Conservation (phyloP, 768 basidiomycete species). For the Hericium coralloides region DNA sequence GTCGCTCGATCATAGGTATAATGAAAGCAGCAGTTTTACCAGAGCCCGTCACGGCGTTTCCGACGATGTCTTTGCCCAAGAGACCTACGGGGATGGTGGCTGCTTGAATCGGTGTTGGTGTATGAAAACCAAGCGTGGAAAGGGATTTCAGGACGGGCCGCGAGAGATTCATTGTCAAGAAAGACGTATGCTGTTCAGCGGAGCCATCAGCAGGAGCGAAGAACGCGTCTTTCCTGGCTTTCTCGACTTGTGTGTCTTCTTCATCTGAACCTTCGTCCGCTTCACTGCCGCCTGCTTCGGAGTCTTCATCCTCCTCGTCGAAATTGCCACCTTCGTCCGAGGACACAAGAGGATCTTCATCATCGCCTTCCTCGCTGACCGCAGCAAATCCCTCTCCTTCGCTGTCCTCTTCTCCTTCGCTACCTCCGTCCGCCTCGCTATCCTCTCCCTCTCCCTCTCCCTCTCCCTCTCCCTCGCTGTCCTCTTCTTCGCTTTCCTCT, state of each 20-base stretch:
- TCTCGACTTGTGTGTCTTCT: conserved; percentile 46
- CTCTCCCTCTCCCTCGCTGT: conserved; percentile 21
- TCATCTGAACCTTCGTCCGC: conserved; percentile 23
- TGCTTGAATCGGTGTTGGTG: conserved; percentile 93
- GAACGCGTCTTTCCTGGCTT: conserved; percentile 76
- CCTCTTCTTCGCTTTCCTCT: conserved; percentile 24
- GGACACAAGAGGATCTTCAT: conserved; percentile 11
- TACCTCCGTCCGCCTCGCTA: conserved; percentile 24
- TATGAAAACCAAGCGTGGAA: conserved; percentile 68
- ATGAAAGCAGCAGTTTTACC: conserved; percentile 98
- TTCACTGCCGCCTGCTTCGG: conserved; percentile 27
- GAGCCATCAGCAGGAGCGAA: conserved; percentile 53
- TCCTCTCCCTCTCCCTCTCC: conserved; percentile 31
- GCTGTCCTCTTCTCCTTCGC: conserved; percentile 26
- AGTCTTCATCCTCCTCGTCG: conserved; percentile 16
- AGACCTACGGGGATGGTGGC: conserved; percentile 91
- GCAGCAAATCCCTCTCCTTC: conserved; percentile 28
- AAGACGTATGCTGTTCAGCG: conserved; percentile 60
- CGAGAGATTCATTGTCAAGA: conserved; percentile 90
- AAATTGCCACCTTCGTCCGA: conserved; percentile 12
- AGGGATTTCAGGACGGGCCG: conserved; percentile 89
- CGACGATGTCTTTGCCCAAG: conserved; percentile 92
- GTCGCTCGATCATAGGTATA: conserved; percentile 87
- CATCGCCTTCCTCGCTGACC: conserved; percentile 21
- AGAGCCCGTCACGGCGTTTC: conserved; percentile 92